These are phyloP conservation scores for Suhomyces kilbournensis DNA, from an alignment of 805 yeast species.

Conservation along the genomic window DNA sequence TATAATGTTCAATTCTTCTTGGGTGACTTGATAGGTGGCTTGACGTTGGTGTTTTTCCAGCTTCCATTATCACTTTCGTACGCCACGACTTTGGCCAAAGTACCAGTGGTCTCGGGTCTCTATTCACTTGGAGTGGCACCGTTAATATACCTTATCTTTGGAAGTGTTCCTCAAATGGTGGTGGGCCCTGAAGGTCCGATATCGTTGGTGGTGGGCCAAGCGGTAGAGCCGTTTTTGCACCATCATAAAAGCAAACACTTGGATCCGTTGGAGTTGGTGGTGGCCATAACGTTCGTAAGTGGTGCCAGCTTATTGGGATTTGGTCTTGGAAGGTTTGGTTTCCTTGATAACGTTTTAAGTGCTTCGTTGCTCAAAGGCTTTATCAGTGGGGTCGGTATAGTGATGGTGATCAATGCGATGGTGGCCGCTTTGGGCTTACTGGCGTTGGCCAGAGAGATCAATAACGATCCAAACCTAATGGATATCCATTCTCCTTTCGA, in stretches of 20 bases:
- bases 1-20: slow-evolving; percentile 42
- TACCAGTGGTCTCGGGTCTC: slow-evolving; percentile 40
- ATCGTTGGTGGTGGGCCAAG: slow-evolving; percentile 45
- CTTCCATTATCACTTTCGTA: slow-evolving; percentile 68
- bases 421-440: slow-evolving; percentile 71
- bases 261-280: slow-evolving; percentile 51
- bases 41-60: slow-evolving; percentile 86
- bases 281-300: slow-evolving; percentile 67
- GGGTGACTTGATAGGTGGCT: slow-evolving; percentile 76
- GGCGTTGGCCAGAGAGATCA: slow-evolving; percentile 37
- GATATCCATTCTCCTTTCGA: slow-evolving; percentile 61
- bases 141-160: slow-evolving; percentile 38
- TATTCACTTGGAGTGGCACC: slow-evolving; percentile 40
- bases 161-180: slow-evolving; percentile 46
- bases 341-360: slow-evolving; percentile 39
- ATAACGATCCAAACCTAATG: slow-evolving; percentile 28
- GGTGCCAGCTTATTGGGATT: slow-evolving; percentile 70
- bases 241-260: slow-evolving; percentile 28
- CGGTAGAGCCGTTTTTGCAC: slow-evolving; percentile 42
- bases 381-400: slow-evolving; percentile 43
- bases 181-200: slow-evolving; percentile 49
- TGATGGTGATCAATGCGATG: slow-evolving; percentile 56
- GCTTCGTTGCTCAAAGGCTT: slow-evolving; percentile 43
- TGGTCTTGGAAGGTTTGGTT: slow-evolving; percentile 46
- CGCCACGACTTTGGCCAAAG: slow-evolving; percentile 42